phyloP scores from a whole-genome alignment of 257 asterid genomes.

The Anisodus tanguticus region DNA sequence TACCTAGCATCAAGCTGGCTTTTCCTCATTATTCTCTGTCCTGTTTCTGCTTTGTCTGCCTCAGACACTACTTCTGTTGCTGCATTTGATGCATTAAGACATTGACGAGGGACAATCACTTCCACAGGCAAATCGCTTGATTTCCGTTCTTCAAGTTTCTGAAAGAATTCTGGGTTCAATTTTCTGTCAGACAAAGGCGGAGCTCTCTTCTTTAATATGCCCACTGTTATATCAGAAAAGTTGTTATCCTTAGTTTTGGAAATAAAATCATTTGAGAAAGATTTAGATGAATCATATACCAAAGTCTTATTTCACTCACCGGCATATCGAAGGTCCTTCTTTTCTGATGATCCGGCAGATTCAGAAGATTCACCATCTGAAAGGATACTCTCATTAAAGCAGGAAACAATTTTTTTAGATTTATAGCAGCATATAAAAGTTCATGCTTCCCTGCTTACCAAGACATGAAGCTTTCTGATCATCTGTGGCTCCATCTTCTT shows the following conservation, averaged over 20 bases:
- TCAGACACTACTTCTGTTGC: slow-evolving; percentile 63
- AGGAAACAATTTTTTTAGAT: slow-evolving; percentile 12
- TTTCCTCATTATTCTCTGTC: slow-evolving; percentile 50
- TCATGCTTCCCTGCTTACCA: slow-evolving; percentile 49
- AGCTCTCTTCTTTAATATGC: slow-evolving; percentile 85
- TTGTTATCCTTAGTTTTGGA: slow-evolving; percentile 59
- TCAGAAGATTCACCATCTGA: slow-evolving; percentile 73
- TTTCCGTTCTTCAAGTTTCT: slow-evolving; percentile 84
- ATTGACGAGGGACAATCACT: slow-evolving; percentile 87
- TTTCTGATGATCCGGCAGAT: slow-evolving; percentile 59
- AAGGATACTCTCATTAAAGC: slow-evolving; percentile 33
- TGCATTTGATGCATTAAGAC: slow-evolving; percentile 60
- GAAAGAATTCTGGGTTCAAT: slow-evolving; percentile 93
- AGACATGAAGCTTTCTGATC: slow-evolving; percentile 66
- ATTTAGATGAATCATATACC: slow-evolving; percentile 51
- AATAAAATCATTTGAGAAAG: slow-evolving; percentile 60
- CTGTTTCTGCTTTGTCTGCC: slow-evolving; percentile 49
- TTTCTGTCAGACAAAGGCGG: slow-evolving; percentile 83
- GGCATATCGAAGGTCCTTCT: slow-evolving; percentile 49
- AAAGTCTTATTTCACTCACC: slow-evolving; percentile 52
- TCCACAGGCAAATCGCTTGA: slow-evolving; percentile 91
- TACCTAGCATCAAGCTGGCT: slow-evolving; percentile 51
- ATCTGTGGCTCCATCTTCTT: slow-evolving; percentile 76
- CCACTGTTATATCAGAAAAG: slow-evolving; percentile 82
- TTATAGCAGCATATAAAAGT: not conserved